A percentile compares a stretch with the other conserved stretches of the same genome.
phyloP scores from a whole-genome alignment of 352 stramenopile species.

The Peronospora farinosa region DNA sequence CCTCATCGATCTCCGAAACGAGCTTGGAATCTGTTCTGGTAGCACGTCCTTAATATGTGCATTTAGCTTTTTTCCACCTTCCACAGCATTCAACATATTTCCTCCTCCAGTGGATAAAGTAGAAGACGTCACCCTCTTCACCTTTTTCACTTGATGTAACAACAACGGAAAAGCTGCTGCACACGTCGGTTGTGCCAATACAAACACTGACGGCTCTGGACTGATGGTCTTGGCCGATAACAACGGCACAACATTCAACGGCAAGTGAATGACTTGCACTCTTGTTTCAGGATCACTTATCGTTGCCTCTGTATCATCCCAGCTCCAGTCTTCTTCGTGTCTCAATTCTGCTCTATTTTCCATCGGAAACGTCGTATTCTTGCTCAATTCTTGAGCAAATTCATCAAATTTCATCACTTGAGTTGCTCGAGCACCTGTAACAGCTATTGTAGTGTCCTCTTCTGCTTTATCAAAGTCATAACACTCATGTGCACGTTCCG shows the following conservation, averaged over 20 bases:
- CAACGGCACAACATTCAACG: constrained; percentile 50
- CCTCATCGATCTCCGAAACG: constrained; percentile 53
- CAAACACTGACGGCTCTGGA: constrained; percentile 62
- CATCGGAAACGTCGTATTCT: constrained; percentile 7
- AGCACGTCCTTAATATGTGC: constrained; percentile 59
- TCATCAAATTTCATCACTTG: constrained; percentile 44
- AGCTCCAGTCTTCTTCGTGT: constrained; percentile 44
- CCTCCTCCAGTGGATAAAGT: constrained; percentile 9
- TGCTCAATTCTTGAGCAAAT: constrained; percentile 32
- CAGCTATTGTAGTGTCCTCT: not conserved
- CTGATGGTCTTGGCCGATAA: constrained; percentile 35
- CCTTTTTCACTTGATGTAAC: constrained; percentile 40
- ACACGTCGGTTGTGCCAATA: constrained; percentile 59
- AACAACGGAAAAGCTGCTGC: constrained; percentile 65
- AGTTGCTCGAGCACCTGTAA: constrained; percentile 9
- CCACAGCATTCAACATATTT: constrained; percentile 3
- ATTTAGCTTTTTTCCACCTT: constrained; percentile 24
- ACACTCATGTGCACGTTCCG: constrained; percentile 64
- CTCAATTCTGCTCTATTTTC: constrained; percentile 16
- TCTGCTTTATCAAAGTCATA: constrained; percentile 38
- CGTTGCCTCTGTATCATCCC: constrained; percentile 29
- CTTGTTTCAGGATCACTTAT: not conserved
- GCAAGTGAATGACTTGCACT: constrained; percentile 49
- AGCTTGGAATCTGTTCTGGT: constrained; percentile 58
- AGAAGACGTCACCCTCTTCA: not conserved